phyloP scores from a whole-genome alignment of 345 rosid species.

The Raphanus sativus region DNA sequence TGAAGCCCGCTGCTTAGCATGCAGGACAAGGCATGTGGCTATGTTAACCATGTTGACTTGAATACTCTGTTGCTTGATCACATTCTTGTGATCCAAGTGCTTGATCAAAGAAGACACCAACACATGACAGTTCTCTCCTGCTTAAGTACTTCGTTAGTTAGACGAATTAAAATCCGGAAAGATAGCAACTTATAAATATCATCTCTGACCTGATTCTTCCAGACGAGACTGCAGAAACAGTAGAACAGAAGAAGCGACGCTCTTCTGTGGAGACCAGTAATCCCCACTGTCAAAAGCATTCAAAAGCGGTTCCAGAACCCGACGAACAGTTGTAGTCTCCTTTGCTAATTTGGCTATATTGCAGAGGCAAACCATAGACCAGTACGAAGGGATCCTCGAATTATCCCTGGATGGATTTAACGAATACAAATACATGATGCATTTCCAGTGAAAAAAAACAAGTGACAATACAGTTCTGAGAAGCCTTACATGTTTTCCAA shows the following conservation, averaged over 20 bases:
- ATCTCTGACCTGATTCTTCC: slow-evolving; percentile 71
- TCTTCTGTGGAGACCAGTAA: slow-evolving; percentile 71
- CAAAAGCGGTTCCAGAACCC: slow-evolving; percentile 87
- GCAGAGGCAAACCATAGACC: slow-evolving; percentile 78
- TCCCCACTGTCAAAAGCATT: slow-evolving; percentile 70
- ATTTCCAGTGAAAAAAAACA: not conserved
- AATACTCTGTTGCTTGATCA: slow-evolving; percentile 55
- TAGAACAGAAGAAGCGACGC: slow-evolving; percentile 73
- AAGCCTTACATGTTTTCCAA: slow-evolving; percentile 58
- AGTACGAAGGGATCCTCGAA: slow-evolving; percentile 72
- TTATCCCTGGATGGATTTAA: slow-evolving; percentile 52
- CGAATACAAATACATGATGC: slow-evolving; percentile 9
- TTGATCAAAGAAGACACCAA: slow-evolving; percentile 72
- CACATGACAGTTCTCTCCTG: slow-evolving; percentile 77
- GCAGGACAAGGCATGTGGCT: slow-evolving; percentile 55
- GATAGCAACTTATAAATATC: slow-evolving; percentile 8
- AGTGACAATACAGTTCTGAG: slow-evolving; percentile 6
- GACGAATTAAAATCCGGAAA: slow-evolving; percentile 5
- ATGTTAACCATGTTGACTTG: slow-evolving; percentile 66
- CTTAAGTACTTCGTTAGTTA: slow-evolving; percentile 21
- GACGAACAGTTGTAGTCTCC: slow-evolving; percentile 84
- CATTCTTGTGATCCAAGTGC: slow-evolving; percentile 90
- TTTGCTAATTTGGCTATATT: slow-evolving; percentile 81
- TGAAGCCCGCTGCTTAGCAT: slow-evolving; percentile 66
- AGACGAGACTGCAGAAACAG: slow-evolving; percentile 66